Base-by-base conservation (phyloP, 257 asterid species). In the Rubia yunnanensis region DNA sequence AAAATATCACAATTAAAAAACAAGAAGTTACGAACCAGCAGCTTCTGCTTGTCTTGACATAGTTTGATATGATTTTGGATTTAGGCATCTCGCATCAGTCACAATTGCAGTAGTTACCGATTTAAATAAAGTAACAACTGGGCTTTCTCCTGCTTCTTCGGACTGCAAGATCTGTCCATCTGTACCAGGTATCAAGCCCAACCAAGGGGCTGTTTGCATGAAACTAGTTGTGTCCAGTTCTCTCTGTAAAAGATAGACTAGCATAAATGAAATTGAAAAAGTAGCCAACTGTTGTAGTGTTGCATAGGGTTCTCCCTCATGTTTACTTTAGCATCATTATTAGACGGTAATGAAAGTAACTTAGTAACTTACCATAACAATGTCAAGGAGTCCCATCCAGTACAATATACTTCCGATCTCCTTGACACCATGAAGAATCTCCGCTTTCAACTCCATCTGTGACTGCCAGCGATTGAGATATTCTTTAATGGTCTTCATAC, bases 381-480 rank as follows among this genome's bases (percentile, higher is more conserved):
- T 94, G 79, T 94, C 97, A 60, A 94, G 97, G 78, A 94, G 85
- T 69, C 99, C 89, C 97, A 90, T 94, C 95, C 89, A 94, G 85
- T 89, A 94, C 77, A 90, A 74, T 71, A 90, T 78, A 23, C 97
- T 89, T 70, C 99, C 99, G 52, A 90, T 85, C 85, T 94, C 99
- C 83, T 90, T 94, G 76, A 90, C 84, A 78, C 95, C 91, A n/a
- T 85, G 85, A 64, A 94, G 80, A 78, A 91, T 83, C 77, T 88
- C 96, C 63, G 82, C 81, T 81, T 89, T 94, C 72, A 86, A 79
- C 74, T 90, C 96, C 64, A 89, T 71, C 78, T 86, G 88, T 38
- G 96, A 79, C 69, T 83, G 90, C 99, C 99, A 94, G 88, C 96
- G 90, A 61, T 79, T 85, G 59, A 94, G 86, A 74, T 84, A 83